These are phyloP conservation scores for Podospora conica DNA, from an alignment of 495 filamentous ascomycete genomes.

Conservation along the genomic window DNA sequence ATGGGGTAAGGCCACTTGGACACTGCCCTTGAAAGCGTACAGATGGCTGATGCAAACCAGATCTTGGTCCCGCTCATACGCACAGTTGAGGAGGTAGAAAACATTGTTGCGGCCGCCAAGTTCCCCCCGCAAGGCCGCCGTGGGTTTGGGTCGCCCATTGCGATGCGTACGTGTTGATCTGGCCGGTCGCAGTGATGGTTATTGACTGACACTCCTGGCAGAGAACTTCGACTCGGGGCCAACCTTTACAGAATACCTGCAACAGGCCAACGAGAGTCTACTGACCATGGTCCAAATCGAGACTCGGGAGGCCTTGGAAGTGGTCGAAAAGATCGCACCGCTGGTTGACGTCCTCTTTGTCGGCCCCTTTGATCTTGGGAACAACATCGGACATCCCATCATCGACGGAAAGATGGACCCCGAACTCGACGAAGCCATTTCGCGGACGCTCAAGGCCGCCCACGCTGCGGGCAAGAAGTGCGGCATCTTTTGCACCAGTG, in stretches of 20 bases:
- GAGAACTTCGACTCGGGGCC: constrained; percentile 51
- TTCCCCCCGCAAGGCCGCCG: constrained; percentile 60
- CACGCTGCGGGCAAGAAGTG: constrained; percentile 62
- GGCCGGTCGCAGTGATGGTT: not conserved
- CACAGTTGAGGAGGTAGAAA: constrained; percentile 56
- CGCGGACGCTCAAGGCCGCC: constrained; percentile 55
- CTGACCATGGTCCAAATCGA: constrained; percentile 79
- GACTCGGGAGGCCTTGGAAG: constrained; percentile 64
- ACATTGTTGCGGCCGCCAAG: constrained; percentile 54
- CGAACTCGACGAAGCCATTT: constrained; percentile 62
- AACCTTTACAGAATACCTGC: constrained; percentile 58
- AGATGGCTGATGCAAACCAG: constrained; percentile 24
- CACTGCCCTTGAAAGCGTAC: not conserved
- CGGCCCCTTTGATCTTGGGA: constrained; percentile 71
- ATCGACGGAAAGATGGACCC: constrained; percentile 53
- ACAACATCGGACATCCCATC: constrained; percentile 70
- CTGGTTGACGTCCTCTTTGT: constrained; percentile 72
- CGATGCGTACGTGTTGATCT: constrained; percentile 36
- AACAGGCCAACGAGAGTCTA: constrained; percentile 65
- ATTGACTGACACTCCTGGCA: not conserved
- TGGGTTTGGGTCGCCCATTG: constrained; percentile 63
- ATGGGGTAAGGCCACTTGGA: constrained; percentile 42
- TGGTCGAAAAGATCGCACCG: constrained; percentile 65
- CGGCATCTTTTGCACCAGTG: constrained; percentile 70
- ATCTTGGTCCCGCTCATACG: constrained; percentile 61